Percentiles rank a stretch among this genome's conserved stretches.
phyloP scores from a whole-genome alignment of 2,329 filamentous ascomycete species.

The Aureobasidium sp. region DNA sequence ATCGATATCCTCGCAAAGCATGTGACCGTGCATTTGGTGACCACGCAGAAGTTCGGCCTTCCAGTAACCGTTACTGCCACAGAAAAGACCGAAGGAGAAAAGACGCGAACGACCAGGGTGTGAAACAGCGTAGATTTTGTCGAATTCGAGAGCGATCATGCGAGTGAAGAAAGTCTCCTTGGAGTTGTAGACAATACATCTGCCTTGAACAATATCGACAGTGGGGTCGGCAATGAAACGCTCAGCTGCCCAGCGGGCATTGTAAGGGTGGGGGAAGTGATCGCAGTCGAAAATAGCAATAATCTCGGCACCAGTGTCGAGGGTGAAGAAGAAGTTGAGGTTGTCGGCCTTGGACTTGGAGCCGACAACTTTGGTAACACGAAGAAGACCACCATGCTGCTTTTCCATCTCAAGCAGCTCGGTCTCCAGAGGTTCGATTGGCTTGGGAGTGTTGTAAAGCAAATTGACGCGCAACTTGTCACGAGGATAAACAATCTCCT shows the following conservation, averaged over 20 bases:
- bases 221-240: slow-evolving; percentile 37
- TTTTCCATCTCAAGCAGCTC: slow-evolving; percentile 34
- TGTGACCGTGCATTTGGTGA: slow-evolving; percentile 44
- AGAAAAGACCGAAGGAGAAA: slow-evolving; percentile 45
- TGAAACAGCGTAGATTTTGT: slow-evolving; percentile 47
- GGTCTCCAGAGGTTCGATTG: slow-evolving; percentile 42
- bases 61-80: slow-evolving; percentile 46
- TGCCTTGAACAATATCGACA: slow-evolving; percentile 44
- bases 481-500: slow-evolving; percentile 41
- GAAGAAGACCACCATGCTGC: slow-evolving; percentile 33
- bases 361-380: slow-evolving; percentile 42
- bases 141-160: slow-evolving; percentile 46
- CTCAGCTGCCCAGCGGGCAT: slow-evolving; percentile 43
- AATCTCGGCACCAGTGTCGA: slow-evolving; percentile 40
- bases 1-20: slow-evolving; percentile 47
- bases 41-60: slow-evolving; percentile 37
- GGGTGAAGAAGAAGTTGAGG: slow-evolving; percentile 42
- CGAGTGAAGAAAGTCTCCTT: slow-evolving; percentile 37
- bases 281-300: slow-evolving; percentile 46
- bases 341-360: slow-evolving; percentile 47
- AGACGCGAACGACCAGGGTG: slow-evolving; percentile 43
- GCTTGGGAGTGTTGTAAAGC: slow-evolving; percentile 43
- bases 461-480: slow-evolving; percentile 43
- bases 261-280: slow-evolving; percentile 45
- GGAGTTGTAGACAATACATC: slow-evolving; percentile 45